phyloP scores from a whole-genome alignment of 345 rosid genomes.

The Isatis tinctoria region DNA sequence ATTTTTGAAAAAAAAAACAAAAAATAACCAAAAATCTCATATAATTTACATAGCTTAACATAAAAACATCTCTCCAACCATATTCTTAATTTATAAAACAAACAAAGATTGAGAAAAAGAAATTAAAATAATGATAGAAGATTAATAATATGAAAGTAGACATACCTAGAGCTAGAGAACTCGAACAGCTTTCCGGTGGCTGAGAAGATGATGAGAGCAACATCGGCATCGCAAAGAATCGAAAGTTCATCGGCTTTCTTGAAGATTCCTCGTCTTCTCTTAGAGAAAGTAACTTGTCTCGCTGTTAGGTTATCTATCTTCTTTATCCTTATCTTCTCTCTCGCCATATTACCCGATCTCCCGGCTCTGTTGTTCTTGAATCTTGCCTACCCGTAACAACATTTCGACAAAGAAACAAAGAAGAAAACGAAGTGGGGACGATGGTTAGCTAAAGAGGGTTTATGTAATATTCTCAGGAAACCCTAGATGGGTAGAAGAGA shows the following conservation, averaged over 20 bases:
- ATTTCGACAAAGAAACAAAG: background rate
- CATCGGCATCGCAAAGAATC: slow-evolving; percentile 66
- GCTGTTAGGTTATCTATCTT: slow-evolving; percentile 61
- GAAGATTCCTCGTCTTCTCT: slow-evolving; percentile 63
- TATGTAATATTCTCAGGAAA: slow-evolving; percentile 2
- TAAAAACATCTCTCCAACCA: background rate
- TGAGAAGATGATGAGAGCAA: slow-evolving; percentile 63
- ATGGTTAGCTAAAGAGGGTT: slow-evolving; percentile 1
- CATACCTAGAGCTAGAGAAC: slow-evolving; percentile 53
- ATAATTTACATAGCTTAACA: background rate
- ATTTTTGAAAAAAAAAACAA: background rate
- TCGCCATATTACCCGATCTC: slow-evolving; percentile 39
- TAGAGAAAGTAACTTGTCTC: slow-evolving; percentile 67
- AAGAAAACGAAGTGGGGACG: background rate
- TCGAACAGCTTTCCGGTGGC: slow-evolving; percentile 64
- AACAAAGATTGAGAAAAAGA: background rate
- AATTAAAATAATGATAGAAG: background rate
- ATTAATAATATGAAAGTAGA: background rate
- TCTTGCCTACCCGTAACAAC: slow-evolving; percentile 5
- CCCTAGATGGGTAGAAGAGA: slow-evolving; percentile 32
- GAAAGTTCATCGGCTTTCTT: slow-evolving; percentile 73
- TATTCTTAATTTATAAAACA: background rate
- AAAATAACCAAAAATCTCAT: too few species aligned
- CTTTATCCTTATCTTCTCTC: slow-evolving; percentile 62
- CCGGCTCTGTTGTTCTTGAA: slow-evolving; percentile 10